These are phyloP conservation scores for Sporothrix pallida DNA, from an alignment of 2,329 filamentous ascomycete species.

Conservation along the genomic window DNA sequence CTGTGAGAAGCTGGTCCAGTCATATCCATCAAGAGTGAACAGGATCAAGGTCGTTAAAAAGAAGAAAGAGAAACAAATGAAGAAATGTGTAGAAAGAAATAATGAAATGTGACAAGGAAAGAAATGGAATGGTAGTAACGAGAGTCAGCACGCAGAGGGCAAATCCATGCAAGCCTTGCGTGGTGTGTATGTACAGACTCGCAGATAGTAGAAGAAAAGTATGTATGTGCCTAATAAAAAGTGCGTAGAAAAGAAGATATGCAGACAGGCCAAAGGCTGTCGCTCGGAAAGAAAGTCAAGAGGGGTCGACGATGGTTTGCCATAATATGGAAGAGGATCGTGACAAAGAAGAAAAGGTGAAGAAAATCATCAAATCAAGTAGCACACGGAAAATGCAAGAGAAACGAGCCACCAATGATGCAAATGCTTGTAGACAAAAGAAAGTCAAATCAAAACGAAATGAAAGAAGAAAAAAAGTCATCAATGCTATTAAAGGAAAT, in stretches of 20 bases:
- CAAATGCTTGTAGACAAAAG: conserved; percentile 29
- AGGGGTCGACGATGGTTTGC: not conserved
- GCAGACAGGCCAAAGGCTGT: conserved; percentile 5
- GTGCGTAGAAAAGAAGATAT: conserved; percentile 8
- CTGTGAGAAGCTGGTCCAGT: not conserved
- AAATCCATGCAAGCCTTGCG: not conserved
- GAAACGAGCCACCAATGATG: conserved; percentile 25
- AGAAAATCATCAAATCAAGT: conserved; percentile 32
- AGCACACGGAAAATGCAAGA: conserved; percentile 36
- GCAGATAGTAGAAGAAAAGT: not conserved
- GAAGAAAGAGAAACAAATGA: not conserved
- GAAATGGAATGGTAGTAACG: not conserved
- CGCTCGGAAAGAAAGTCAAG: not conserved
- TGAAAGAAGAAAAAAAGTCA: conserved; percentile 28
- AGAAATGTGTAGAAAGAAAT: not conserved
- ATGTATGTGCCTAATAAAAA: conserved; percentile 26
- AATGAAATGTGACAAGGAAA: not conserved
- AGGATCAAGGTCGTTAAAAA: not conserved
- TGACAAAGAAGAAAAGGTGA: not conserved
- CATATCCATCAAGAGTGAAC: not conserved
- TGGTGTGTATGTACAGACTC: conserved; percentile 21
- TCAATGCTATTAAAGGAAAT: not conserved
- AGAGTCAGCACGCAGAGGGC: not conserved
- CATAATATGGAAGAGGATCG: not conserved
- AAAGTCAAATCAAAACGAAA: conserved; percentile 24